Percentiles rank a stretch among this genome's conserved stretches.
phyloP scores from a whole-genome alignment of 306 rosid species.

The Vigna radiata region DNA sequence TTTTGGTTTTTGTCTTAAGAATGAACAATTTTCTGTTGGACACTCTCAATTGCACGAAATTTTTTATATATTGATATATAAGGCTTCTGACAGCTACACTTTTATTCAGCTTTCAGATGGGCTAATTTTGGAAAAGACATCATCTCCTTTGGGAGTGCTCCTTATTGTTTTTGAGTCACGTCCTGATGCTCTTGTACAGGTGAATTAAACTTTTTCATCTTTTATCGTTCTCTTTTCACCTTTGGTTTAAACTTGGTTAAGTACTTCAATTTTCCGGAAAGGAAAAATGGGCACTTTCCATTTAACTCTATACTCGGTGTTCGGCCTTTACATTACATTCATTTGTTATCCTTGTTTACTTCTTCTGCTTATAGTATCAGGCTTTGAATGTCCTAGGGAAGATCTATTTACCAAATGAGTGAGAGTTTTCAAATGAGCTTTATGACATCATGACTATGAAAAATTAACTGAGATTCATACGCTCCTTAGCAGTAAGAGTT shows the following conservation, averaged over 20 bases:
- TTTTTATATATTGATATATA: slow-evolving; percentile 30
- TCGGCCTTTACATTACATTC: slow-evolving; percentile 3
- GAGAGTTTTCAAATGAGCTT: not conserved
- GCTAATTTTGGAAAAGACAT: slow-evolving; percentile 88
- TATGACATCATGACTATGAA: not conserved
- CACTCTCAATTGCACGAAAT: slow-evolving; percentile 3
- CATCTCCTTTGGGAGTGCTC: slow-evolving; percentile 96
- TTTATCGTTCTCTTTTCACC: not conserved
- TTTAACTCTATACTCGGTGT: not conserved
- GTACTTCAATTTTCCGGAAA: not conserved
- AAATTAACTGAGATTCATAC: slow-evolving; percentile 2
- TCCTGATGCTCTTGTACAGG: slow-evolving; percentile 99
- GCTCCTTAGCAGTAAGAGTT: slow-evolving; percentile 3
- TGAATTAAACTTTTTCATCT: slow-evolving; percentile 38
- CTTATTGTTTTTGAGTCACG: slow-evolving; percentile 97
- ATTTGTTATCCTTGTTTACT: slow-evolving; percentile 6
- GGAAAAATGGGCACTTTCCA: not conserved
- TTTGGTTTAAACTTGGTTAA: slow-evolving; percentile 15
- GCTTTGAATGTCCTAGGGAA: not conserved
- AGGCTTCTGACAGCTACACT: slow-evolving; percentile 47
- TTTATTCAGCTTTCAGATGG: slow-evolving; percentile 86
- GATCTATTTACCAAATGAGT: slow-evolving; percentile 8
- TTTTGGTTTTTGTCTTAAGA: slow-evolving; percentile 12
- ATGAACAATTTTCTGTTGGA: slow-evolving; percentile 28
- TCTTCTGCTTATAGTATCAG: not conserved